Base-by-base conservation (phyloP, 2,329 filamentous ascomycete genomes). In the Dichotomopilus funicola region DNA sequence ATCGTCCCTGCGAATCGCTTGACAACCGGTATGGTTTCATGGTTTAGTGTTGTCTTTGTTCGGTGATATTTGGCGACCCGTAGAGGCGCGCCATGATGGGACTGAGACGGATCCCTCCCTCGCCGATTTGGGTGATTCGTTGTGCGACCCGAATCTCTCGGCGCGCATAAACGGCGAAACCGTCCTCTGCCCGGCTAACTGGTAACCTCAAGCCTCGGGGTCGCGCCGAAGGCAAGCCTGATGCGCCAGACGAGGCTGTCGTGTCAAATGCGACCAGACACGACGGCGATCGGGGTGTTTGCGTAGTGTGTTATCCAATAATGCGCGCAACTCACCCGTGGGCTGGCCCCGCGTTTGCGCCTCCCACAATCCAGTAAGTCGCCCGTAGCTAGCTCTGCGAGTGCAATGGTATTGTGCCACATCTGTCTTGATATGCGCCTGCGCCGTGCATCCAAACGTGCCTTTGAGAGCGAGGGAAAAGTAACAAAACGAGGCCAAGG, bases 391-490 rank as follows among this genome's bases (percentile, higher is more conserved):
- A 27, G 38, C 36, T 19, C 42, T 46, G 49, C 31, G 41, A 48
- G 42, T 19, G 19, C 38, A n/a, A 49, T 19, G 6, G 27, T 44
- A 38, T 47, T 13, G 38, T 19, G 49, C 43, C 31, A 33, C 9
- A 12, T n/a, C 13, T 12, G 33, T 8, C 1, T 31, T 13, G 44
- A 48, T 44, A 51, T 52, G 53, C 27, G 59, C 37, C 19, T 27
- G 19, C 19, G 19, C 19, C 19, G 54, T 31, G 50, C 41, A 54
- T 54, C 54, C 57, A 59, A 59, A 57, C 54, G 57, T 59, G 57
- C 53, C 51, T 37, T 13, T 45, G 42, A 27, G 19, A 27, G 19
- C 19, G 19, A 27, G 19, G 19, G 19, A 27, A 27, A 27, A 27
- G 19, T 33, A 51, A 47, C 12, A 37, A 35, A 12, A 34, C 7